Conservation (phyloP, 2,329 filamentous ascomycete species). For the Decorospora gaudefroyi region DNA sequence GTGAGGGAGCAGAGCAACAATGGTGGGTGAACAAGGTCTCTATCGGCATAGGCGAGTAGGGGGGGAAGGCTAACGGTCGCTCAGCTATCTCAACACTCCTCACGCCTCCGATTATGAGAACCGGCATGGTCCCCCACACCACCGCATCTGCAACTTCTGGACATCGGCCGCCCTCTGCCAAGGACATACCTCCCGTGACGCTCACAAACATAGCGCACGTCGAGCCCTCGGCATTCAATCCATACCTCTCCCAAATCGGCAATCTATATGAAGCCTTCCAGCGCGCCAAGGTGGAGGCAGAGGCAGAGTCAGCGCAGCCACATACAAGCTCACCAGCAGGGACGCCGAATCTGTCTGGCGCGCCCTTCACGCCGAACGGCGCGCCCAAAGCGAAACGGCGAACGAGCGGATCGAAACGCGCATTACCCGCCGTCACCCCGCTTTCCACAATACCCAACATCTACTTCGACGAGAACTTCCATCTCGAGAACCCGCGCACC, state of each 20-base stretch:
- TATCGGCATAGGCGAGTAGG: neutral
- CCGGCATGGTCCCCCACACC: conserved; percentile 80
- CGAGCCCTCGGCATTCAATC: conserved; percentile 76
- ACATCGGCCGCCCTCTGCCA: conserved; percentile 80
- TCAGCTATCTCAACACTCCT: conserved; percentile 90
- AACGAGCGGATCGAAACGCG: conserved; percentile 61
- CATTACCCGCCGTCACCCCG: conserved; percentile 75
- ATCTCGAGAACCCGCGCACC: conserved; percentile 90
- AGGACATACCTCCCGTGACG: conserved; percentile 91
- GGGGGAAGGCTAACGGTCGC: conserved; percentile 17
- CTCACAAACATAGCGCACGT: conserved; percentile 86
- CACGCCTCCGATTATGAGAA: conserved; percentile 85
- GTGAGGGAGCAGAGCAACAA: conserved; percentile 80
- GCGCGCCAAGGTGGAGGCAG: conserved; percentile 76
- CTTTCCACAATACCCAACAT: conserved; percentile 89
- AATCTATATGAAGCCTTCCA: conserved; percentile 87
- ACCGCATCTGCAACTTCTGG: conserved; percentile 69
- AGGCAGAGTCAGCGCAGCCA: conserved; percentile 60
- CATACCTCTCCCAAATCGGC: conserved; percentile 84
- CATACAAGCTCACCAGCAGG: conserved; percentile 41
- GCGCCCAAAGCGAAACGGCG: conserved; percentile 55
- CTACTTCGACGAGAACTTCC: conserved; percentile 95
- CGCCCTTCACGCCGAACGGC: conserved; percentile 52
- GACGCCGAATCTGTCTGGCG: conserved; percentile 49
- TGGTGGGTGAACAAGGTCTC: conserved; percentile 56